Evolutionary conservation across 768 basidiomycete species (phyloP), one percentile per base, ranked within the genome.

Genomic region (Gloeopeniophorella convolvens): DNA sequence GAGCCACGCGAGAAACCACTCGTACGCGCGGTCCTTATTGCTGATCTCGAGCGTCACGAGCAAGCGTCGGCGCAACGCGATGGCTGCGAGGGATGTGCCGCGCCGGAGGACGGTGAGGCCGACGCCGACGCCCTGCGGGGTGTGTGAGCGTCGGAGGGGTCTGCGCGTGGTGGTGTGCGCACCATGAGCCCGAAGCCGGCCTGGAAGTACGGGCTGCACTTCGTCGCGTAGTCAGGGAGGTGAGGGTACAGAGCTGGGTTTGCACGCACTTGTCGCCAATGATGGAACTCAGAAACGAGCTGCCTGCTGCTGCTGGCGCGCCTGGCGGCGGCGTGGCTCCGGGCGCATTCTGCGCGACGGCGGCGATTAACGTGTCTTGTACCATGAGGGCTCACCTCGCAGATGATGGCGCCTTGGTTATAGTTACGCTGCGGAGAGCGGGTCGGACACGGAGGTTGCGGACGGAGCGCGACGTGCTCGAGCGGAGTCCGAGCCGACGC

Each of bases 181-280:
- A 94, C 95, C 93, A 98, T 94, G 31, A 99, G 78, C 30, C 95
- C 96, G 61, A 97, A 97, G 23, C 96, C 95, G 41, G 95, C 96
- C 64, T 95, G 90, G 64, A 99, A 98, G 71, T 92, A 94, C 31
- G 92, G 95, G 65, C 96, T 99, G 60, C 62, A 60, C 69, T 76
- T 77, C 39, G 48, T 6, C 21, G 21, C 13, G n/a, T 50, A 31
- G 54, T 56, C 34, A 51, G 28, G 16, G 26, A 30, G 20, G 24
- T 8, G 10, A 27, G 6, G 7, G 11, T 21, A 24, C n/a, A 27
- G 30, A 49, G 18, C 20, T 10, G 24, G 32, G 2, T 43, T 50
- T 43, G 33, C 10, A 73, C 84, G 70, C 64, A 87, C 85, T 87
- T 87, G 71, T 85, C 80, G 50, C 73, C 74, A 20, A 79, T 64